These are phyloP conservation scores for Claviceps sp. DNA, from an alignment of 2,329 filamentous ascomycete genomes.

Conservation along the genomic window DNA sequence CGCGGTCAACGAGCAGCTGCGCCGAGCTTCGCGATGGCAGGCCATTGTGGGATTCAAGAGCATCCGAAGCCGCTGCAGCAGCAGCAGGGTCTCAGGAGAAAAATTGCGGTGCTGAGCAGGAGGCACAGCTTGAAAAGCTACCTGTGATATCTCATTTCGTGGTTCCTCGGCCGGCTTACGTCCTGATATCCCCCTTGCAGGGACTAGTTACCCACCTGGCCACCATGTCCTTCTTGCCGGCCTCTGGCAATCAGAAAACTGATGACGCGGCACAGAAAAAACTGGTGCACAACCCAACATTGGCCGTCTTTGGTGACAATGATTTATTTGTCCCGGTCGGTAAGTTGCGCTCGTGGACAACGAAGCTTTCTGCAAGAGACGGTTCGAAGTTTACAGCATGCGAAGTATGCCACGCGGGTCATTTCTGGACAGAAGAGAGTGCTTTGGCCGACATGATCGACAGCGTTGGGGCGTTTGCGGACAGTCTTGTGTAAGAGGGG, in stretches of 20 bases:
- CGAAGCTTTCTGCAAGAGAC: constrained; percentile 30
- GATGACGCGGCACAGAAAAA: constrained; percentile 34
- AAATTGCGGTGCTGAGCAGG: not conserved
- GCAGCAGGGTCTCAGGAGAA: not conserved
- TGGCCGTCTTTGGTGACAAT: constrained; percentile 61
- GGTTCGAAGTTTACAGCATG: constrained; percentile 32
- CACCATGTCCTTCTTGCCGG: constrained; percentile 42
- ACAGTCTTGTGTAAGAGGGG: constrained; percentile 3
- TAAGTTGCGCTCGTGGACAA: constrained; percentile 54
- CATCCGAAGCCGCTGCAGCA: not conserved
- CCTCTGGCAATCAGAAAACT: constrained; percentile 11
- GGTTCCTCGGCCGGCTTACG: constrained; percentile 34
- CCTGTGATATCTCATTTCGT: constrained; percentile 21
- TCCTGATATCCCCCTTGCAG: constrained; percentile 56
- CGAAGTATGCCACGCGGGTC: constrained; percentile 41
- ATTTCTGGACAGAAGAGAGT: constrained; percentile 49
- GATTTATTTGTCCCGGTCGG: constrained; percentile 59
- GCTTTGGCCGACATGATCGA: constrained; percentile 22
- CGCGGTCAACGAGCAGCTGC: not conserved
- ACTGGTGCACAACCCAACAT: constrained; percentile 42
- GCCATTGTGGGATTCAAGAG: no score
- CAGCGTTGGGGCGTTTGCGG: constrained; percentile 15
- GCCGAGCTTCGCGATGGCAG: no score
- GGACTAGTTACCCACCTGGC: constrained; percentile 46
- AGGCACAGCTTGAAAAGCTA: constrained; percentile 13